These are phyloP conservation scores for Verticillium nubilum DNA, from an alignment of 2,329 filamentous ascomycete genomes.

Conservation along the genomic window DNA sequence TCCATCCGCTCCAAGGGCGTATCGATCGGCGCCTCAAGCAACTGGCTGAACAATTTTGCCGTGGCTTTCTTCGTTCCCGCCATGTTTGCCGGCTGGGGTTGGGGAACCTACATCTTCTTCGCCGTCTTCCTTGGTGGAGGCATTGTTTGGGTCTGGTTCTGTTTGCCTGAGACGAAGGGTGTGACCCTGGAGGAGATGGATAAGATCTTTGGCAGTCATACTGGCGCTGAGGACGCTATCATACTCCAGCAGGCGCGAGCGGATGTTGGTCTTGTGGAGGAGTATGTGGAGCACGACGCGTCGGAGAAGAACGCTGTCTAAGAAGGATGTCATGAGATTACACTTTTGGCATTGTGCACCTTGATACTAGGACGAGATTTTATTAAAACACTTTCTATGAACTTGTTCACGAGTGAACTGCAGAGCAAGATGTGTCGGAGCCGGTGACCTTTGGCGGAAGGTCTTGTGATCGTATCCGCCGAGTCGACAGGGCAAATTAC, in stretches of 20 bases:
- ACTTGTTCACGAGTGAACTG: no score
- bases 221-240: constrained; percentile 20
- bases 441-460: no score
- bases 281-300: not conserved
- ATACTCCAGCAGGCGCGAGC: constrained; percentile 16
- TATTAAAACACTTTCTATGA: not conserved
- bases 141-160: constrained; percentile 41
- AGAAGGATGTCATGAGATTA: not conserved
- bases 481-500: no score
- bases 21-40: constrained; percentile 40
- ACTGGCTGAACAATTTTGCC: constrained; percentile 41
- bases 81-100: constrained; percentile 45
- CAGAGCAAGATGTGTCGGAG: no score
- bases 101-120: constrained; percentile 56
- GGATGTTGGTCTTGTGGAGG: constrained; percentile 13
- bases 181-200: constrained; percentile 53
- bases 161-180: constrained; percentile 53
- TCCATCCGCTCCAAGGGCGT: constrained; percentile 58
- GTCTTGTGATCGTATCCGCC: no score
- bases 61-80: constrained; percentile 46
- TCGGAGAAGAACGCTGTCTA: not conserved
- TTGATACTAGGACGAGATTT: not conserved
- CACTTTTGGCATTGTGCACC: not conserved
- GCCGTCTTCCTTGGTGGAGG: constrained; percentile 40
- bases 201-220: constrained; percentile 27